Evolutionary conservation across 2,329 filamentous ascomycete genomes (phyloP).

Genomic region (Epichloe coenophiala): DNA sequence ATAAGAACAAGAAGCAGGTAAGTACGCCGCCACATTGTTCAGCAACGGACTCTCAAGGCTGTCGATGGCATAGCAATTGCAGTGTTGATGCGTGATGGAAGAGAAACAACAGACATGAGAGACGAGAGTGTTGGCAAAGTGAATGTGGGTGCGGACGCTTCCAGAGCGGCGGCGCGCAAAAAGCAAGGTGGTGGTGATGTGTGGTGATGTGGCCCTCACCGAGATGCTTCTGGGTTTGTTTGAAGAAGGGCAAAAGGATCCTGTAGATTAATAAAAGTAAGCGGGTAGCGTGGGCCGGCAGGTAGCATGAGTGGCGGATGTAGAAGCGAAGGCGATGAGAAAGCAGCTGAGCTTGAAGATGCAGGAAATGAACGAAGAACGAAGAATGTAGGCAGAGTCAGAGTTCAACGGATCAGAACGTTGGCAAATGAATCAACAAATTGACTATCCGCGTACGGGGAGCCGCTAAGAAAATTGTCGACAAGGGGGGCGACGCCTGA

Average conservation of each 20-base stretch:
- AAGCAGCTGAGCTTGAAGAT: neutral
- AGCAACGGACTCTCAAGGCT: constrained; percentile 5
- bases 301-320: neutral
- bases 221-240: neutral
- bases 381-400: neutral
- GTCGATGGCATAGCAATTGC: constrained; percentile 14
- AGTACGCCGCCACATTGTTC: constrained; percentile 74
- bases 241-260: neutral
- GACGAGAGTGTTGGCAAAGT: constrained; percentile 3
- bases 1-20: constrained; percentile 77
- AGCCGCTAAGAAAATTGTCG: constrained; percentile 1
- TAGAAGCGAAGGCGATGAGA: neutral
- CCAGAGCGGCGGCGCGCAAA: constrained; percentile 4
- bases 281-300: neutral
- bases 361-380: neutral
- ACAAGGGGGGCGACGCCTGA: neutral
- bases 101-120: constrained; percentile 8
- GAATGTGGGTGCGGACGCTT: constrained; percentile 1
- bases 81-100: constrained; percentile 8
- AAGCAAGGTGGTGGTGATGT: neutral
- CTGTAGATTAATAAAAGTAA: neutral
- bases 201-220: neutral
- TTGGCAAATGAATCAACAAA: neutral
- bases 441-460: neutral
- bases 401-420: neutral